phyloP scores from a whole-genome alignment of 179 eudicot genomes.

The Beta macrorhiza region DNA sequence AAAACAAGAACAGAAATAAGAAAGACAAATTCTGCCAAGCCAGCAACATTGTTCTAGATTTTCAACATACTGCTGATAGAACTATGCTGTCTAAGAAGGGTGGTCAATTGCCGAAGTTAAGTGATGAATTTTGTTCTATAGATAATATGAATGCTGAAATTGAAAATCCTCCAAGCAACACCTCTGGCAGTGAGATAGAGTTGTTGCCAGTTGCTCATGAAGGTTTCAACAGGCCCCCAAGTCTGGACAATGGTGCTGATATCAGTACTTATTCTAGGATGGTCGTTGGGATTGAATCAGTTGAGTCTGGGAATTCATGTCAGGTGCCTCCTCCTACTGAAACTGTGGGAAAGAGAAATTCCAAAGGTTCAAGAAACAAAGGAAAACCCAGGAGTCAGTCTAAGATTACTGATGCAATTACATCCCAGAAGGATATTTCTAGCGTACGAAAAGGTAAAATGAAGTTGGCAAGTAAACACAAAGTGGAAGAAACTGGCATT shows the following conservation, averaged over 20 bases:
- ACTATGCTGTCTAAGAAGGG: constrained; percentile 29
- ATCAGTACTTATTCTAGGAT: constrained; percentile 25
- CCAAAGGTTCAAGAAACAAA: constrained; percentile 44
- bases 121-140: constrained; percentile 29
- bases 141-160: constrained; percentile 31
- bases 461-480: constrained; percentile 32
- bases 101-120: constrained; percentile 32
- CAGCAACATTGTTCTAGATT: constrained; percentile 27
- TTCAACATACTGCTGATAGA: constrained; percentile 34
- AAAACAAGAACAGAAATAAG: constrained; percentile 44
- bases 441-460: constrained; percentile 38
- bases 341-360: constrained; percentile 31
- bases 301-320: constrained; percentile 29
- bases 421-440: constrained; percentile 29
- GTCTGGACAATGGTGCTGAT: constrained; percentile 33
- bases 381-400: constrained; percentile 36
- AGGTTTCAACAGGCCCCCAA: constrained; percentile 24
- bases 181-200: constrained; percentile 45
- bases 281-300: constrained; percentile 31
- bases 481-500: constrained; percentile 34
- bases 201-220: constrained; percentile 32
- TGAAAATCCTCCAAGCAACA: constrained; percentile 35
- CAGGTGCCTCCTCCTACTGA: constrained; percentile 34
- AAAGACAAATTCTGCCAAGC: constrained; percentile 31
- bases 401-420: constrained; percentile 31